These are phyloP conservation scores for Trametes cinnabarina DNA, from an alignment of 768 basidiomycete genomes.

Conservation along the genomic window DNA sequence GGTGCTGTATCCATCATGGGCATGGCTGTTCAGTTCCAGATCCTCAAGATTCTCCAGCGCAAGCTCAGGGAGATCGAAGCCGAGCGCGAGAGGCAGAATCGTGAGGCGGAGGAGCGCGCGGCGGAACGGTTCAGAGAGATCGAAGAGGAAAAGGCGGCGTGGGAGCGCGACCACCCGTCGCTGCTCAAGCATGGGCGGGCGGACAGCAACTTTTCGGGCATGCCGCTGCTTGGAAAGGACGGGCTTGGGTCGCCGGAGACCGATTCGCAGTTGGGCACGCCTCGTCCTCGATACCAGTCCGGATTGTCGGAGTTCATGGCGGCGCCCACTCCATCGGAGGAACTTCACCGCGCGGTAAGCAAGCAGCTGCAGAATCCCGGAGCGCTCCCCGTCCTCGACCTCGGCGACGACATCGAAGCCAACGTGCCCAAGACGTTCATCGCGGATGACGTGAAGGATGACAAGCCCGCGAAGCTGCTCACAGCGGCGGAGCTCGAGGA, in stretches of 20 bases:
- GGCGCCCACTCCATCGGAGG: constrained; percentile 55
- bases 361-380: constrained; percentile 47
- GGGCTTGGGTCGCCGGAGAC: constrained; percentile 40
- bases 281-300: constrained; percentile 60
- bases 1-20: constrained; percentile 84
- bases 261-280: constrained; percentile 48
- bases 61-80: constrained; percentile 78
- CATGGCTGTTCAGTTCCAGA: constrained; percentile 84
- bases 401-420: constrained; percentile 70
- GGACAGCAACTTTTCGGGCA: constrained; percentile 61
- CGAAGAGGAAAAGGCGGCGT: constrained; percentile 69
- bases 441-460: constrained; percentile 37
- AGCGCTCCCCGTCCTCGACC: constrained; percentile 67
- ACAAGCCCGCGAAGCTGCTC: constrained; percentile 20
- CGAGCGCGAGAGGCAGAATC: constrained; percentile 70
- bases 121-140: constrained; percentile 65
- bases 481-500: constrained; percentile 52
- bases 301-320: constrained; percentile 74
- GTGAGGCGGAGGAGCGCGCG: constrained; percentile 73
- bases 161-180: constrained; percentile 84
- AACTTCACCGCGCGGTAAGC: constrained; percentile 50
- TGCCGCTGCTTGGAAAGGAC: constrained; percentile 56
- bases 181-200: constrained; percentile 58
- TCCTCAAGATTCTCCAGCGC: constrained; percentile 74
- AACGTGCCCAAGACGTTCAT: constrained; percentile 75